These are phyloP conservation scores for Anisodus acutangulus DNA, from an alignment of 257 asterid species.

Conservation along the genomic window DNA sequence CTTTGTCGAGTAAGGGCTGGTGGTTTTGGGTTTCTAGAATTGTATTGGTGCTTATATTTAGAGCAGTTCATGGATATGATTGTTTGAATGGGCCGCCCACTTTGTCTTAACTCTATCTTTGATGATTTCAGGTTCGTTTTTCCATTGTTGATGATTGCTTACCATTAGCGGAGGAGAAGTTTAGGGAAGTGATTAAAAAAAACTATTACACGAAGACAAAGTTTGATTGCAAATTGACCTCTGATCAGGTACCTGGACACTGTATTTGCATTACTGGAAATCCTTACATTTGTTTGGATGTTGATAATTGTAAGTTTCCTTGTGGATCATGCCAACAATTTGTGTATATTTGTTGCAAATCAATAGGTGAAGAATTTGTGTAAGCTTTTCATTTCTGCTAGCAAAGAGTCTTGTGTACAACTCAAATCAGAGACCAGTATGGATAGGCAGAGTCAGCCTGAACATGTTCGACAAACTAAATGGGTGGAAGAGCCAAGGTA, in stretches of 20 bases:
- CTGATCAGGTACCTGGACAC: slow-evolving; percentile 62
- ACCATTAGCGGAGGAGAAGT: slow-evolving; percentile 85
- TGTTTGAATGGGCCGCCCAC: neutral
- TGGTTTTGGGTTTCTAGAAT: neutral
- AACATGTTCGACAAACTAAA: slow-evolving; percentile 40
- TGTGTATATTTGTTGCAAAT: slow-evolving; percentile 27
- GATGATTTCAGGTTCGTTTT: slow-evolving; percentile 71
- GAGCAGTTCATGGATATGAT: slow-evolving; percentile 6
- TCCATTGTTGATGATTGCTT: slow-evolving; percentile 62
- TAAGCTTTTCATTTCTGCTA: slow-evolving; percentile 55
- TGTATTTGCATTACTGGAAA: slow-evolving; percentile 1
- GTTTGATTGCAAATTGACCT: slow-evolving; percentile 69
- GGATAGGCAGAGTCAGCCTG: neutral
- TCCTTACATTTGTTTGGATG: slow-evolving; percentile 2
- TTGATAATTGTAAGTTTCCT: neutral
- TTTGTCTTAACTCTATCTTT: slow-evolving; percentile 18
- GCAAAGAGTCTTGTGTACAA: slow-evolving; percentile 37
- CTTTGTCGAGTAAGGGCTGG: neutral
- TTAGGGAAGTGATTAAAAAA: slow-evolving; percentile 64
- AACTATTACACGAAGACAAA: slow-evolving; percentile 70
- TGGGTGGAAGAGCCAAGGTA: slow-evolving; percentile 42
- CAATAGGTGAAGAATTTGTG: slow-evolving; percentile 76
- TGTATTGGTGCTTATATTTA: slow-evolving; percentile 16
- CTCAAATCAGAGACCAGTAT: slow-evolving; percentile 16
- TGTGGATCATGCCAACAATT: slow-evolving; percentile 16